Conservation (phyloP, 257 asterid genomes). For the Penstemon newberryi region DNA sequence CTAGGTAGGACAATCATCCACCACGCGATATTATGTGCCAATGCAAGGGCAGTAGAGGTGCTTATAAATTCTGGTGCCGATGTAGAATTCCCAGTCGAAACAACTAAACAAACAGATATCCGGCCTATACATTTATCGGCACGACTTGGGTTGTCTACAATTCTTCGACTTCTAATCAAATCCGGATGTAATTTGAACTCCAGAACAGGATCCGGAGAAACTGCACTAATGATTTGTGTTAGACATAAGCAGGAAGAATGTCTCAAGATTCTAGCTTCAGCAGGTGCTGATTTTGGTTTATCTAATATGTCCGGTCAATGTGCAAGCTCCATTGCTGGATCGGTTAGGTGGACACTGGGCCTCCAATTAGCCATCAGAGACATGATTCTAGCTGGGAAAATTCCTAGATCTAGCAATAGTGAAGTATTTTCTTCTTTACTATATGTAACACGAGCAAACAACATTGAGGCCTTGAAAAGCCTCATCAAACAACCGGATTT, state of each 20-base stretch:
- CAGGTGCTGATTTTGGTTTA: slow-evolving; percentile 68
- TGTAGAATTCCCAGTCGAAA: slow-evolving; percentile 45
- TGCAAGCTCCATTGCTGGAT: slow-evolving; percentile 45
- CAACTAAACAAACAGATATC: slow-evolving; percentile 31
- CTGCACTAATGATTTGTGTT: slow-evolving; percentile 58
- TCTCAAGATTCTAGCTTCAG: slow-evolving; percentile 49
- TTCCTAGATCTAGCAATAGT: slow-evolving; percentile 43
- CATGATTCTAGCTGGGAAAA: slow-evolving; percentile 49
- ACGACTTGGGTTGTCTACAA: slow-evolving; percentile 41
- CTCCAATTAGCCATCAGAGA: slow-evolving; percentile 52
- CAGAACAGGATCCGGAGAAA: slow-evolving; percentile 52
- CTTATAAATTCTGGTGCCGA: slow-evolving; percentile 53
- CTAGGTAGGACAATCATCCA: slow-evolving; percentile 65
- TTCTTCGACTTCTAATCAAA: slow-evolving; percentile 45
- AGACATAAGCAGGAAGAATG: slow-evolving; percentile 53
- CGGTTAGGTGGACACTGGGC: slow-evolving; percentile 43
- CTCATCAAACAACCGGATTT: slow-evolving; percentile 45
- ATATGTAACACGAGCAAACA: slow-evolving; percentile 51
- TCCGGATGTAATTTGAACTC: slow-evolving; percentile 57
- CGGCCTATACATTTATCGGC: slow-evolving; percentile 60
- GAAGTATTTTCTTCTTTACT: slow-evolving; percentile 46
- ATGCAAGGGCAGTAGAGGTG: slow-evolving; percentile 51
- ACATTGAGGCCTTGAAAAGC: slow-evolving; percentile 45
- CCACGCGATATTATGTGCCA: slow-evolving; percentile 63
- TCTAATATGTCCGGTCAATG: slow-evolving; percentile 34